Evolutionary conservation across 768 basidiomycete genomes (phyloP).

Genomic region (Tricholoma flavovirens): DNA sequence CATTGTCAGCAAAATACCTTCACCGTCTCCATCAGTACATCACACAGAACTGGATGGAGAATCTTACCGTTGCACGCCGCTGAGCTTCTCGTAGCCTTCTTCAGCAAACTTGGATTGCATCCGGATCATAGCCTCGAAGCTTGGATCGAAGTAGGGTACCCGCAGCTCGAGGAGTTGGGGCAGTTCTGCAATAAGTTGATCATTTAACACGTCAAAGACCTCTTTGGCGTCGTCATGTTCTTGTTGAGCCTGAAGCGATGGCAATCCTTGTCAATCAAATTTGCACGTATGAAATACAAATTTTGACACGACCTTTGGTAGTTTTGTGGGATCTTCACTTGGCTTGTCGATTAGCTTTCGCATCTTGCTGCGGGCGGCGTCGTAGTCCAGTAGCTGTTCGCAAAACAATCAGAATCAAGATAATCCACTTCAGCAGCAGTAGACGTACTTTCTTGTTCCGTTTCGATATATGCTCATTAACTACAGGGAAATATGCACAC

Average conservation of each 20-base stretch:
- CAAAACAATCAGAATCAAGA: neutral
- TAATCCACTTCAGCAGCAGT: neutral
- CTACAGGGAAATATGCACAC: slow-evolving; percentile 89
- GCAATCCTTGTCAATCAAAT: neutral
- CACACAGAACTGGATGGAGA: neutral
- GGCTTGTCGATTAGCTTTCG: slow-evolving; percentile 91
- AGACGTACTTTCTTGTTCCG: slow-evolving; percentile 88
- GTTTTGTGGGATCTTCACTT: slow-evolving; percentile 85
- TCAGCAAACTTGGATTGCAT: slow-evolving; percentile 98
- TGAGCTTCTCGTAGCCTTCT: slow-evolving; percentile 96
- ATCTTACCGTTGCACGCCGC: slow-evolving; percentile 80
- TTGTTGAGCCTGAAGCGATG: slow-evolving; percentile 71
- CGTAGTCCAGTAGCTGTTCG: slow-evolving; percentile 88
- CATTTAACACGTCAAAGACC: slow-evolving; percentile 89
- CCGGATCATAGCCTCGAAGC: slow-evolving; percentile 97
- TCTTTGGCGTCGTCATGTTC: slow-evolving; percentile 95
- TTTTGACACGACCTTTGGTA: slow-evolving; percentile 47
- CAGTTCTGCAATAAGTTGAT: slow-evolving; percentile 85
- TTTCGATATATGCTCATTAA: slow-evolving; percentile 92
- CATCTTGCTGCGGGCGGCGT: slow-evolving; percentile 83
- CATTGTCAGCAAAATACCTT: slow-evolving; percentile 85
- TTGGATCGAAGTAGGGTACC: slow-evolving; percentile 97
- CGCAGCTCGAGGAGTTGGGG: slow-evolving; percentile 92
- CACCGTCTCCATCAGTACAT: neutral
- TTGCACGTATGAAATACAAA: neutral